Evolutionary conservation across 1,139 yeast genomes (phyloP), one percentile per base, ranked within the genome.

Genomic region (Yarrowia galli): DNA sequence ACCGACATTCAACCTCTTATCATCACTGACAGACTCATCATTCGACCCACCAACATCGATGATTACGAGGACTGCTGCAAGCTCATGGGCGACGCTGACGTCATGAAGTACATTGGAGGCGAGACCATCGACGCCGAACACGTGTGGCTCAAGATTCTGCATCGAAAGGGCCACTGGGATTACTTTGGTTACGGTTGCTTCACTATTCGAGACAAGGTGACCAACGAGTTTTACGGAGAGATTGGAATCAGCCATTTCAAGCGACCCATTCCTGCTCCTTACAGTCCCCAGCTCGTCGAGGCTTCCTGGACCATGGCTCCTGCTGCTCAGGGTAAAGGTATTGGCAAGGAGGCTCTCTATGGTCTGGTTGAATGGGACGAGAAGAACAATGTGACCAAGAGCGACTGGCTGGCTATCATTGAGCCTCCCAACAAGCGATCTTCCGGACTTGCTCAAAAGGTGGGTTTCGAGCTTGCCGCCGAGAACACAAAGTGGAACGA

Each of bases 171-270:
- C 51, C 64, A 58, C 38, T 73, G 75, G 74, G 64, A 72, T 23
- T 73, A 70, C 69, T 73, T 70, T 58, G 74, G 74, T 2, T 56
- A 69, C 23, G 67, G 69, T 13, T 67, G 73, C 20, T 73, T 71
- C 65, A 65, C 70, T 51, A 69, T 73, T 32, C 40, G 48, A 18
- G 64, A 58, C 42, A 58, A 58, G 51, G 48, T 58, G 51, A 43
- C 48, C 48, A 43, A 43, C 51, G 42, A 28, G 38, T 43, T 43
- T 13, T 43, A 36, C 40, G 64, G 64, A 32, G 51, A 58, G 35
- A 43, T 58, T 35, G 64, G 64, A 10, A 58, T 58, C 28, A 25
- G 40, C 20, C 64, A 58, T 16, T 58, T 58, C 51, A 43, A 43
- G 38, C 64, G 64, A 3, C 46, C 43, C 40, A 54, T 54, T 23